These are phyloP conservation scores for Cinchona pubescens DNA, from an alignment of 257 asterid genomes.

Conservation along the genomic window DNA sequence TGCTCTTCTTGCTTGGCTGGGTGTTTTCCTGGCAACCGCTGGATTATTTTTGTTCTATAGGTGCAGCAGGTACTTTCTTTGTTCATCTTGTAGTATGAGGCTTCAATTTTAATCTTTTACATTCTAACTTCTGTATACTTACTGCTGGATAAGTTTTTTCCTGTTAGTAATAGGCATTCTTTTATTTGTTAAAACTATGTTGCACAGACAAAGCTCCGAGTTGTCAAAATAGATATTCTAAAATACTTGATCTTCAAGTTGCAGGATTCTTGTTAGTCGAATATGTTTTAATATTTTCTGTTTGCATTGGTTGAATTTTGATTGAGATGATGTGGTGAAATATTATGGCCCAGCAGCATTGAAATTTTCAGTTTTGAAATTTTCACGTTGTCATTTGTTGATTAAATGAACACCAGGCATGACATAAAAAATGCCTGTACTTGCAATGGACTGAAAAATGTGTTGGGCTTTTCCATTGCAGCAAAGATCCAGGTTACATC, in stretches of 20 bases:
- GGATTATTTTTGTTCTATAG: constrained; percentile 79
- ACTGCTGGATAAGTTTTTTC: background rate
- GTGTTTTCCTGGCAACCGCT: constrained; percentile 67
- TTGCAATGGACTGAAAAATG: constrained; percentile 11
- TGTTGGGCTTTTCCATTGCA: constrained; percentile 36
- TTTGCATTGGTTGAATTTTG: background rate
- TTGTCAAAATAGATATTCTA: background rate
- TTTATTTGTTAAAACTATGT: background rate
- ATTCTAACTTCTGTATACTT: background rate
- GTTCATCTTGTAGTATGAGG: background rate
- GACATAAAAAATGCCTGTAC: background rate
- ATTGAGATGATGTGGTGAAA: background rate
- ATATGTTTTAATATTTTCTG: background rate
- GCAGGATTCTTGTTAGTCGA: background rate
- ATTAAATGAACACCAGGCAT: background rate
- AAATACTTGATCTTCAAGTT: background rate
- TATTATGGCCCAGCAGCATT: background rate
- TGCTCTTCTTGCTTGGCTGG: constrained; percentile 90
- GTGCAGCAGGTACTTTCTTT: constrained; percentile 76
- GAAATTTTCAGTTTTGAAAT: background rate
- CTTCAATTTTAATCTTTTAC: background rate
- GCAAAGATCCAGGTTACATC: constrained; percentile 97
- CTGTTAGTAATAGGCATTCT: background rate
- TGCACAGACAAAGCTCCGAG: background rate
- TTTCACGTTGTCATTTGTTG: constrained; percentile 1